These are phyloP conservation scores for Aspergillus novoparasiticus DNA, from an alignment of 2,329 filamentous ascomycete species.

Conservation along the genomic window DNA sequence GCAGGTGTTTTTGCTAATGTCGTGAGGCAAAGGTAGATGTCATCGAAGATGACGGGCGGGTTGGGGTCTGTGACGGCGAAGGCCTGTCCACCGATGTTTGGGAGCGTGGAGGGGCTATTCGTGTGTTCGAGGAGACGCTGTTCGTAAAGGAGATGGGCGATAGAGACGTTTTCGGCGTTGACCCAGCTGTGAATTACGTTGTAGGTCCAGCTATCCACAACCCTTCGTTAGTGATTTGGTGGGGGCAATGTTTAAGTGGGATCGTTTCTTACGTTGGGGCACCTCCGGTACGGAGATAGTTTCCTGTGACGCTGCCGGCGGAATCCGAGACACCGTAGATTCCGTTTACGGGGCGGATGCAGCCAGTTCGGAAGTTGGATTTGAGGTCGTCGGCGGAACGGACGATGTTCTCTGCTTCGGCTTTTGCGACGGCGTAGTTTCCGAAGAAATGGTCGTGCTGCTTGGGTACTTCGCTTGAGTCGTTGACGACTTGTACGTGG, in stretches of 20 bases:
- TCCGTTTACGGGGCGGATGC: slow-evolving; percentile 56
- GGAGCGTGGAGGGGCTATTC: slow-evolving; percentile 17
- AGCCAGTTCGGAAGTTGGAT: slow-evolving; percentile 54
- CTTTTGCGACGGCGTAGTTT: slow-evolving; percentile 56
- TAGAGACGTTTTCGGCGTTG: slow-evolving; percentile 55
- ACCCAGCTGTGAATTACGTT: slow-evolving; percentile 55
- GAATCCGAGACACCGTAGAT: slow-evolving; percentile 55
- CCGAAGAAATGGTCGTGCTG: slow-evolving; percentile 48
- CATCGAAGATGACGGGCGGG: slow-evolving; percentile 40
- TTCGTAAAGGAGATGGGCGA: slow-evolving; percentile 58
- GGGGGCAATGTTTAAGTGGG: background rate
- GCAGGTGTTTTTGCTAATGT: slow-evolving; percentile 34
- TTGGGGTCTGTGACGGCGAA: slow-evolving; percentile 57
- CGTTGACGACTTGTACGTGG: slow-evolving; percentile 51
- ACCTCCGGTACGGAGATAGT: slow-evolving; percentile 42
- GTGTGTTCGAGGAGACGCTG: slow-evolving; percentile 49
- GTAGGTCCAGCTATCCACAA: slow-evolving; percentile 41
- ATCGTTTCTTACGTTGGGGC: slow-evolving; percentile 34
- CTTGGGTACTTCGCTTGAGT: slow-evolving; percentile 45
- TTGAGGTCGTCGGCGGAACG: slow-evolving; percentile 45
- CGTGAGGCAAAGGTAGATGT: slow-evolving; percentile 34
- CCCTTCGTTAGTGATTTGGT: no score
- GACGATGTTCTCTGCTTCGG: slow-evolving; percentile 55
- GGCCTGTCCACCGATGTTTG: slow-evolving; percentile 48
- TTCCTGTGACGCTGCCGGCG: slow-evolving; percentile 39